Base-by-base conservation (phyloP, 2,329 filamentous ascomycete genomes). In the Botryosphaeria dothidea region DNA sequence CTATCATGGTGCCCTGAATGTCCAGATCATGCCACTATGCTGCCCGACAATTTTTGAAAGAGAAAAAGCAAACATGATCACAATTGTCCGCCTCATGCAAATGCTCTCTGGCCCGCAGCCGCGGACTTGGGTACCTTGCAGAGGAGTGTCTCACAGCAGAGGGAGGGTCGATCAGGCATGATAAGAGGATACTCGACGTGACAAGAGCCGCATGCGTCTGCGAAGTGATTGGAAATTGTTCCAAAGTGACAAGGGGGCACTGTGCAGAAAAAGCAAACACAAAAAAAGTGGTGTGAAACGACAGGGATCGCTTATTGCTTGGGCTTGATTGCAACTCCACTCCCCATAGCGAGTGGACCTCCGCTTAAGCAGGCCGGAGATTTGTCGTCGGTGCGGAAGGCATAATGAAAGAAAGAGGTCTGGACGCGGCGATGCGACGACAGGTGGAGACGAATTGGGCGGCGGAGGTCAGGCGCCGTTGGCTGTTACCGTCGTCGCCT, bases 121-220 rank as follows among this genome's bases (percentile, higher is more conserved):
- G 25, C 56, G 56, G 25, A 9, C 56, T 17, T 46, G 56, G 56
- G 56, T 46, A 60, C 56, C 56, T 46, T 45, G 56, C 27, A 46
- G 25, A 31, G 25, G 19, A 15, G 29, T 34, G 41, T 31, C 56
- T 34, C 56, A 21, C 56, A 23, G 36, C 27, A 21, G 19, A 45
- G 34, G 6, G 11, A 58, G 13, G 36, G 54, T 9, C 15, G 54
- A 34, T 46, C 27, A 46, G 25, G 13, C 27, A 17, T 17, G 34
- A 34, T 46, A 34, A 25, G 54, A 38, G 36, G 8, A 11, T 7
- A 31, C 9, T 31, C 13, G 27, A 31, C 15, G 56, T 46, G 56
- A 60, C 27, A 25, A 60, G 38, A 46, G 56, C 56, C 38, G 56
- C 56, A 60, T 45, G 41, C 11, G 25, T 25, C 41, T 25, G 27